Conservation (phyloP, 2,329 filamentous ascomycete species). For the Pseudogymnoascus sp. region DNA sequence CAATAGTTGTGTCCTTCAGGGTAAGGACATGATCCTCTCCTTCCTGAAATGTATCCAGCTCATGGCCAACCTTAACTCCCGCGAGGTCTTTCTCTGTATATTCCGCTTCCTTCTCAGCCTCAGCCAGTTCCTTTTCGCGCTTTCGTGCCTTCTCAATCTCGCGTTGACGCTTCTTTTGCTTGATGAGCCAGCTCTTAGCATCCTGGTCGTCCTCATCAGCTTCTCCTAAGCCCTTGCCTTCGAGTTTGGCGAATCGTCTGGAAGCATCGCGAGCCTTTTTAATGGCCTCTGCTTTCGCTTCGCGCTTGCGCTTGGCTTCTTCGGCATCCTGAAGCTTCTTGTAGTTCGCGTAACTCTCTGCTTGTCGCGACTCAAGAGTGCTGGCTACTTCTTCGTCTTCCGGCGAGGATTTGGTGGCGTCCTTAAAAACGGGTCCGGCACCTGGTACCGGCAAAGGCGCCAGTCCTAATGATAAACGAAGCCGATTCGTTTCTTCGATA, state of each 20-base stretch:
- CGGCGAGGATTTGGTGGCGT: constrained; percentile 31
- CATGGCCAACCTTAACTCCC: constrained; percentile 87
- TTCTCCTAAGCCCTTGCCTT: constrained; percentile 81
- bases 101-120: constrained; percentile 59
- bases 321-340: constrained; percentile 61
- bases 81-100: constrained; percentile 83
- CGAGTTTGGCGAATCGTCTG: constrained; percentile 65
- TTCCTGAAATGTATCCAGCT: constrained; percentile 72
- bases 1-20: constrained; percentile 85
- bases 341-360: constrained; percentile 67
- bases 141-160: constrained; percentile 73
- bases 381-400: constrained; percentile 66
- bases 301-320: constrained; percentile 66
- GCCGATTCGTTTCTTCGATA: constrained; percentile 90
- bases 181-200: constrained; percentile 78
- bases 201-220: constrained; percentile 60
- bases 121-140: constrained; percentile 67
- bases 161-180: constrained; percentile 89
- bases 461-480: constrained; percentile 81
- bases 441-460: constrained; percentile 82
- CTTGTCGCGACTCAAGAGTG: constrained; percentile 76
- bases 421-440: constrained; percentile 52
- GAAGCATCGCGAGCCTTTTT: constrained; percentile 82
- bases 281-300: constrained; percentile 73
- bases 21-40: constrained; percentile 84